Conservation (phyloP, 306 rosid genomes). For the Dicorynia guianensis region DNA sequence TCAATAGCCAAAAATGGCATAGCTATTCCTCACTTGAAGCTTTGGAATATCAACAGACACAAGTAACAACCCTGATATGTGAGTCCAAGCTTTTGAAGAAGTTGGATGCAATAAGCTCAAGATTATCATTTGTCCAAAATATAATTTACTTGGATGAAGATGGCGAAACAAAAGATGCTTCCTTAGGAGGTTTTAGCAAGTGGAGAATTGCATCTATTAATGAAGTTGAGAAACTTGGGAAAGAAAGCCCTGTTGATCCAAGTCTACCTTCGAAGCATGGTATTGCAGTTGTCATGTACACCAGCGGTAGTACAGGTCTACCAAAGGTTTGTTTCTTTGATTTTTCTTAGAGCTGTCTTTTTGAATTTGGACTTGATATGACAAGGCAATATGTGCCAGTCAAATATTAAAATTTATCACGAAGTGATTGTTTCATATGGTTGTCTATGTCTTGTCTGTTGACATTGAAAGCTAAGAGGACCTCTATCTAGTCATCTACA, state of each 20-base stretch:
- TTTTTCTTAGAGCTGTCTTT: constrained; percentile 1
- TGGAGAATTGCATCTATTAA: constrained; percentile 67
- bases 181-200: constrained; percentile 50
- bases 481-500: not conserved
- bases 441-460: not conserved
- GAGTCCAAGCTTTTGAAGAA: constrained; percentile 80
- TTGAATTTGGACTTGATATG: not conserved
- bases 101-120: constrained; percentile 69
- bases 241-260: constrained; percentile 59
- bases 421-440: constrained; percentile 11
- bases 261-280: constrained; percentile 75
- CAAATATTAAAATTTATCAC: not conserved
- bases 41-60: constrained; percentile 69
- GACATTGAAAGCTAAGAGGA: constrained; percentile 28
- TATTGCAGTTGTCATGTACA: constrained; percentile 87
- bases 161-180: constrained; percentile 51
- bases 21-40: constrained; percentile 45
- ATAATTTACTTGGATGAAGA: constrained; percentile 80
- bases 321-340: constrained; percentile 78
- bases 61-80: constrained; percentile 78
- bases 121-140: constrained; percentile 61
- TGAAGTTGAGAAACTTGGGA: constrained; percentile 86
- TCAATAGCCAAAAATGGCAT: constrained; percentile 12
- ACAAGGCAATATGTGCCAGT: constrained; percentile 18
- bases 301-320: constrained; percentile 94